Base-by-base conservation (phyloP, 208 protist genomes). In the Leishmania braziliensis region DNA sequence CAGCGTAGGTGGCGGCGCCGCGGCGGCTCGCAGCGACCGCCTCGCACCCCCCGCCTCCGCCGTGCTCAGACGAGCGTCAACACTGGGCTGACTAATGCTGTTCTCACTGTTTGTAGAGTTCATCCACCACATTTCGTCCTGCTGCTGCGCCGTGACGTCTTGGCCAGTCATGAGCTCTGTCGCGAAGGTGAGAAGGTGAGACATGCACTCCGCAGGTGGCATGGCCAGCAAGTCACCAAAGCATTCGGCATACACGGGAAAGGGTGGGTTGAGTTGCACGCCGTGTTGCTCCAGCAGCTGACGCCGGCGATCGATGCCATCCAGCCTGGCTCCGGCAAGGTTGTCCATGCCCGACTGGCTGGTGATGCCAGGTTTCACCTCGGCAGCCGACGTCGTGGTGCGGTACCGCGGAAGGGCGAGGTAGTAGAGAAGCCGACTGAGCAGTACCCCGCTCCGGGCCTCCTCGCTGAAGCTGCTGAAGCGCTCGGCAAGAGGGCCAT, bases 351-450 rank as follows among this genome's bases (percentile, higher is more conserved):
- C 73, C 20, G 39, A 53, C 23, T 70, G 60, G 33, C 33, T 69
- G 12, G 48, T 68, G 43, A 81, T 60, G 3, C 18, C 75, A 9
- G 33, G 63, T 39, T 66, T 50, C 56, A 26, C 43, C 9, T 69
- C 84, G 33, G 82, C 80, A 39, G 79, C 75, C 16, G 81, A 82
- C 62, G 58, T 79, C 79, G 58, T 85, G 48, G 82, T 80, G 65
- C 91, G 84, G 83, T 97, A 98, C 18, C 93, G 91, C 18, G 95
- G 95, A 14, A 98, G 82, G 43, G 95, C 92, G 23, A 98, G 84
- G 83, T 98, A 98, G 78, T 94, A 98, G 46, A 98, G 87, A 71
- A 98, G 84, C 0, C 95, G 92, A 74, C 93, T 97, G 29, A 98
- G 66, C 36, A 98, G 81, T 36, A 96, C 85, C 33, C 93, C 95